A percentile compares a stretch with the other conserved stretches of the same genome.
Evolutionary conservation across 1,284 basidiomycete species (phyloP).

Genomic region (Leccinum subrobustum): DNA sequence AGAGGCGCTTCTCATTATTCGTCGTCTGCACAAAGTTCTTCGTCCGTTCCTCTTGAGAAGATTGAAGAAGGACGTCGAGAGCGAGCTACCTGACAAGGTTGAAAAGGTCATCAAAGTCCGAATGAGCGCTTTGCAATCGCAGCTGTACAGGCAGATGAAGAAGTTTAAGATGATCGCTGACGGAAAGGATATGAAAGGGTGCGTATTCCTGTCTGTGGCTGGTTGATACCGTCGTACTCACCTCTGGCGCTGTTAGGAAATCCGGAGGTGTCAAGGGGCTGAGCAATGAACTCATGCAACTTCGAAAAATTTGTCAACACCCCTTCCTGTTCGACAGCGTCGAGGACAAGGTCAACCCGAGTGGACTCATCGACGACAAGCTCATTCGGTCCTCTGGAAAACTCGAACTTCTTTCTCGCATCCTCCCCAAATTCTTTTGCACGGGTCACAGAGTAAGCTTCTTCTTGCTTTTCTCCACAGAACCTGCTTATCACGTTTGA

Average conservation of each 20-base stretch:
- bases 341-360: constrained; percentile 88
- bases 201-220: not conserved
- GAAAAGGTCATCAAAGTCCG: constrained; percentile 99
- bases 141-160: constrained; percentile 98
- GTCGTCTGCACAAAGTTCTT: constrained; percentile 97
- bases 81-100: constrained; percentile 97
- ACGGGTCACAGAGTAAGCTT: constrained; percentile 83
- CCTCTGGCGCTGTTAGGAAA: constrained; percentile 46
- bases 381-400: constrained; percentile 91
- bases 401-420: constrained; percentile 91
- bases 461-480: not conserved
- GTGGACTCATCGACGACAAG: constrained; percentile 80
- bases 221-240: constrained; percentile 2
- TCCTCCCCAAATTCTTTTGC: constrained; percentile 93
- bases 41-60: constrained; percentile 95
- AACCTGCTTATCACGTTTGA: constrained; percentile 4
- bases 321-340: constrained; percentile 96
- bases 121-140: constrained; percentile 93
- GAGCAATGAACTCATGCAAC: constrained; percentile 98
- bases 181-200: constrained; percentile 76
- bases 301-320: constrained; percentile 98
- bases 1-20: constrained; percentile 97
- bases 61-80: constrained; percentile 98
- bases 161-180: constrained; percentile 96
- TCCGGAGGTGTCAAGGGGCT: constrained; percentile 79